Percentiles rank a stretch among this genome's conserved stretches.
phyloP scores from a whole-genome alignment of 2,329 filamentous ascomycete genomes.

The Gremmenia infestans region DNA sequence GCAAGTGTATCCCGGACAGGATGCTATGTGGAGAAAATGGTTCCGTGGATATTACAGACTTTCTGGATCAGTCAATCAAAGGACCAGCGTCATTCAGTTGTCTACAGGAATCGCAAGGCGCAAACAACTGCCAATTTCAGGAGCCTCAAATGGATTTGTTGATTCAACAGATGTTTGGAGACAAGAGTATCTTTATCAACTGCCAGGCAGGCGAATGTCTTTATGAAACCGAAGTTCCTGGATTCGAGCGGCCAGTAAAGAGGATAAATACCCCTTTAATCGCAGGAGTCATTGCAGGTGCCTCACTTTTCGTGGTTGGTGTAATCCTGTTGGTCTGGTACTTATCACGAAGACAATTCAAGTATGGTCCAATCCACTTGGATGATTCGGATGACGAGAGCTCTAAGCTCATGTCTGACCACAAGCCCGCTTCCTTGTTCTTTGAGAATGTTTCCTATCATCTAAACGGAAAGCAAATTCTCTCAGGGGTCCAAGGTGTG shows the following conservation, averaged over 20 bases:
- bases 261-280: slow-evolving; percentile 96
- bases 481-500: slow-evolving; percentile 73
- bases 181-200: slow-evolving; percentile 77
- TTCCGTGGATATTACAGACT: slow-evolving; percentile 88
- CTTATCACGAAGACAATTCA: slow-evolving; percentile 67
- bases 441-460: slow-evolving; percentile 86
- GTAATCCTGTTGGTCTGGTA: slow-evolving; percentile 84
- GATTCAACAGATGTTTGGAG: slow-evolving; percentile 84
- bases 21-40: slow-evolving; percentile 92
- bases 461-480: slow-evolving; percentile 82
- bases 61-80: slow-evolving; percentile 74
- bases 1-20: slow-evolving; percentile 80
- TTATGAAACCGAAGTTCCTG: slow-evolving; percentile 86
- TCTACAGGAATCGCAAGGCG: slow-evolving; percentile 56
- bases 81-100: slow-evolving; percentile 85
- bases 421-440: slow-evolving; percentile 82
- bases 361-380: slow-evolving; percentile 69
- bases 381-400: slow-evolving; percentile 88
- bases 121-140: slow-evolving; percentile 71
- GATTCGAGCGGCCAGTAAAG: slow-evolving; percentile 83
- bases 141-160: slow-evolving; percentile 91
- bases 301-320: slow-evolving; percentile 81
- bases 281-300: slow-evolving; percentile 83
- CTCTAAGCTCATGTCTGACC: slow-evolving; percentile 80
- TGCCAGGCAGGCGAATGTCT: slow-evolving; percentile 89